phyloP scores from a whole-genome alignment of 1,284 basidiomycete species.

The Earliella scabrosa region DNA sequence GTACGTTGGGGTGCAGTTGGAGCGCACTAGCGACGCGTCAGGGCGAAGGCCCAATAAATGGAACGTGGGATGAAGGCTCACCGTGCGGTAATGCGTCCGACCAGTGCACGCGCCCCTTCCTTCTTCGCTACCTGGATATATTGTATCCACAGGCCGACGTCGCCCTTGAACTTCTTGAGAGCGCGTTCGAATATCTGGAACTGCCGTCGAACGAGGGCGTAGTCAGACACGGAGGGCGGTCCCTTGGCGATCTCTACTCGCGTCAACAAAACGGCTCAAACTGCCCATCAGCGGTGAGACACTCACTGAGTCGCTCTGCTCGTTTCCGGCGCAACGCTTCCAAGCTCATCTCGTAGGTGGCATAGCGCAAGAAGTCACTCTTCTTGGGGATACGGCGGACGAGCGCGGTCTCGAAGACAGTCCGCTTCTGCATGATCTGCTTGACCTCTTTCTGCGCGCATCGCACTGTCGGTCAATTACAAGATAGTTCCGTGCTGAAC shows the following conservation, averaged over 20 bases:
- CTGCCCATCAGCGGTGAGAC: not conserved
- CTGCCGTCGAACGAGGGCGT: constrained; percentile 80
- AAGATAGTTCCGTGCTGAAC: constrained; percentile 4
- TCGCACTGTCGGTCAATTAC: constrained; percentile 22
- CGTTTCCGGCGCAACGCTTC: constrained; percentile 83
- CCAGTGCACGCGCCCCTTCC: constrained; percentile 80
- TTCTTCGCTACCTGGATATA: constrained; percentile 87
- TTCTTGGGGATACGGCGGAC: constrained; percentile 86
- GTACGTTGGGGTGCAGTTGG: constrained; percentile 82
- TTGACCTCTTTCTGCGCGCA: constrained; percentile 72
- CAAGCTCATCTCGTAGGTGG: constrained; percentile 89
- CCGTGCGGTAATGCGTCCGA: constrained; percentile 80
- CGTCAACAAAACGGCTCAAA: not conserved
- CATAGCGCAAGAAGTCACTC: constrained; percentile 90
- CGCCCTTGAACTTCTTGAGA: constrained; percentile 86
- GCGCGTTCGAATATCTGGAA: constrained; percentile 93
- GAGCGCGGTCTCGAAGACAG: constrained; percentile 83
- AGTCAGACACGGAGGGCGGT: constrained; percentile 75
- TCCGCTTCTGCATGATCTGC: constrained; percentile 86
- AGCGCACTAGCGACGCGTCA: constrained; percentile 60
- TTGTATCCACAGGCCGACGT: constrained; percentile 87
- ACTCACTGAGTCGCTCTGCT: constrained; percentile 73
- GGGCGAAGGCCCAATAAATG: not conserved
- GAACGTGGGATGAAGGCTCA: constrained; percentile 36
- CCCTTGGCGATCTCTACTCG: constrained; percentile 12